These are phyloP conservation scores for Pestalotiopsis sp. DNA, from an alignment of 2,329 filamentous ascomycete genomes.

Conservation along the genomic window DNA sequence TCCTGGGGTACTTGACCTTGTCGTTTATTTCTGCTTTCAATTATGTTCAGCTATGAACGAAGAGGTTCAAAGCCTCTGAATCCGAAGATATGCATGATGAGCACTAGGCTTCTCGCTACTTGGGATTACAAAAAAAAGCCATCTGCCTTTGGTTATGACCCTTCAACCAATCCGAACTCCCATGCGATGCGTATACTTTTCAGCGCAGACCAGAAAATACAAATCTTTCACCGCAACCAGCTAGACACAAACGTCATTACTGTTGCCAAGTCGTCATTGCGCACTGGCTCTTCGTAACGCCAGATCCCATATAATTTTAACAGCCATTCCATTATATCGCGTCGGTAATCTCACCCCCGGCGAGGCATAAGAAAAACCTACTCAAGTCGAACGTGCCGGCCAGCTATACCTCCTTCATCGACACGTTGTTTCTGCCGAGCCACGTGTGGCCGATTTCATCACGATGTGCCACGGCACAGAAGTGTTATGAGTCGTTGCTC, in stretches of 20 bases:
- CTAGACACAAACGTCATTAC: background rate
- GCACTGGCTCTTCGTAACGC: background rate
- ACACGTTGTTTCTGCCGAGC: background rate
- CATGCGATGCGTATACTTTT: constrained; percentile 30
- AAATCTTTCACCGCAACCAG: constrained; percentile 8
- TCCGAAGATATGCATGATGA: background rate
- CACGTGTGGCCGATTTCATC: background rate
- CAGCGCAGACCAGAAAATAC: constrained; percentile 17
- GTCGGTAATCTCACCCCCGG: background rate
- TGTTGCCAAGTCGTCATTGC: background rate
- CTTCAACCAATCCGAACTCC: constrained; percentile 18
- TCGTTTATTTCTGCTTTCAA: too few relatives aligned
- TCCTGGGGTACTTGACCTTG: too few relatives aligned
- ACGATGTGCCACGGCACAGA: background rate
- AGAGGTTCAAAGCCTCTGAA: too few relatives aligned
- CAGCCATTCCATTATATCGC: background rate
- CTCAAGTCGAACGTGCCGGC: background rate
- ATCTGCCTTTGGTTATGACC: background rate
- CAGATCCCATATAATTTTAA: background rate
- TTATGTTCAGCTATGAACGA: too few relatives aligned
- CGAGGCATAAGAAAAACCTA: background rate
- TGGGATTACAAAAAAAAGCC: background rate
- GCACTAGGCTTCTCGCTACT: background rate
- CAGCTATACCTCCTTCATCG: background rate
- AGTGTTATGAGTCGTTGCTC: background rate